These are phyloP conservation scores for Kurtzmaniella natalensis DNA, from an alignment of 1,139 yeast genomes.

Conservation along the genomic window DNA sequence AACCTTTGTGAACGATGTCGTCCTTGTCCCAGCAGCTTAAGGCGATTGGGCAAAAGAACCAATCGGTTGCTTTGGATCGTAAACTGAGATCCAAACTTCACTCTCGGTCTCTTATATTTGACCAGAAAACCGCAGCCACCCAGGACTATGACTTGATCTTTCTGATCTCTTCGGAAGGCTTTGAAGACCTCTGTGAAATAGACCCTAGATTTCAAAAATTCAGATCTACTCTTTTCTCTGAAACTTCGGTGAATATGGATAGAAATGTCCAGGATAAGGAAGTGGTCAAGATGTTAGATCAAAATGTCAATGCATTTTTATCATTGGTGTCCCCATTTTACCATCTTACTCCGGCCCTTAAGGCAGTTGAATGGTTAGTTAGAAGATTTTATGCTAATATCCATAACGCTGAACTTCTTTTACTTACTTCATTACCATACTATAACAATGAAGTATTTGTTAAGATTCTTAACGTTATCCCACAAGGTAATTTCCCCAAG, in stretches of 20 bases:
- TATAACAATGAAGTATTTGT: constrained; percentile 69
- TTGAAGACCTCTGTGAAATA: constrained; percentile 63
- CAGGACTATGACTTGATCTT: constrained; percentile 88
- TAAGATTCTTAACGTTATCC: constrained; percentile 67
- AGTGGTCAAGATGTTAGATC: constrained; percentile 66
- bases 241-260: constrained; percentile 72
- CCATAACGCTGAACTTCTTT: constrained; percentile 67
- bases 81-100: constrained; percentile 83
- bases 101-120: constrained; percentile 82
- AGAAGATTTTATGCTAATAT: constrained; percentile 87
- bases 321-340: constrained; percentile 73
- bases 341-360: constrained; percentile 68
- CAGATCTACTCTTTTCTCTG: constrained; percentile 70
- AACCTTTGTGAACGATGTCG: constrained; percentile 34
- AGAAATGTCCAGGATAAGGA: constrained; percentile 76
- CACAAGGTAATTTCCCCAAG: constrained; percentile 58
- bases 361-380: constrained; percentile 91
- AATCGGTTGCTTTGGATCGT: constrained; percentile 79
- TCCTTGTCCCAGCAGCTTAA: constrained; percentile 77
- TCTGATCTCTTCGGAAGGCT: constrained; percentile 69
- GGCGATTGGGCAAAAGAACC: constrained; percentile 60
- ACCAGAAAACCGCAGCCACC: constrained; percentile 80
- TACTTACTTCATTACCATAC: constrained; percentile 74
- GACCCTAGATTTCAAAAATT: constrained; percentile 76
- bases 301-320: constrained; percentile 70